A percentile compares a stretch with the other conserved stretches of the same genome.
Evolutionary conservation across 2,329 filamentous ascomycete genomes (phyloP).

Genomic region (Calonectria fujianensis): DNA sequence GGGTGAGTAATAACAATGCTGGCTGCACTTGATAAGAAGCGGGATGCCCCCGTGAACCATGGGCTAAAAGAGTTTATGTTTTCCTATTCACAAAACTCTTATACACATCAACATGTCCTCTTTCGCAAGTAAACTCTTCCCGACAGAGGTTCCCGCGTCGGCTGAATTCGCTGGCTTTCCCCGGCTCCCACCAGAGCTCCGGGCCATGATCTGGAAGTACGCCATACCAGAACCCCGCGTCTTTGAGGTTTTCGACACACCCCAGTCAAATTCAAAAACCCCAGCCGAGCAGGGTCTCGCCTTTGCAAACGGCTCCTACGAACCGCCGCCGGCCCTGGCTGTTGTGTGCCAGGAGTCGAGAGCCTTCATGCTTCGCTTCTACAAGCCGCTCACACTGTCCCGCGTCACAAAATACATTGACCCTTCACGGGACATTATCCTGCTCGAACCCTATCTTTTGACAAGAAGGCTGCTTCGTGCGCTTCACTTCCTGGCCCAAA

Average conservation of each 20-base stretch:
- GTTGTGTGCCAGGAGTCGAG: slow-evolving; percentile 43
- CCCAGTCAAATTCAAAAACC: slow-evolving; percentile 46
- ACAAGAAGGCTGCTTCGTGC: slow-evolving; percentile 45
- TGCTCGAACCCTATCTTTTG: slow-evolving; percentile 46
- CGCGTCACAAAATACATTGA: slow-evolving; percentile 46
- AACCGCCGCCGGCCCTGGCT: slow-evolving; percentile 42
- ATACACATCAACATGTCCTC: background rate
- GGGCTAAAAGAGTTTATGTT: slow-evolving; percentile 29
- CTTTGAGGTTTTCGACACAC: slow-evolving; percentile 49
- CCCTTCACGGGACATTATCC: slow-evolving; percentile 43
- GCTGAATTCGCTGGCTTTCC: slow-evolving; percentile 42
- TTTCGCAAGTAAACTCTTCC: slow-evolving; percentile 4
- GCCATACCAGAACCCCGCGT: slow-evolving; percentile 47
- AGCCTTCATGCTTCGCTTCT: slow-evolving; percentile 41
- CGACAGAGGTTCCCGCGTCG: slow-evolving; percentile 23
- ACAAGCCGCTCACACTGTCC: slow-evolving; percentile 42
- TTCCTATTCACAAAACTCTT: background rate
- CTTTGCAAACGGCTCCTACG: slow-evolving; percentile 47
- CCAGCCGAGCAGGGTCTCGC: slow-evolving; percentile 44
- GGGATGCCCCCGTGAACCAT: slow-evolving; percentile 25
- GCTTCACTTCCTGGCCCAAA: slow-evolving; percentile 44
- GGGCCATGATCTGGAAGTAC: slow-evolving; percentile 47
- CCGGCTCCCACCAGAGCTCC: slow-evolving; percentile 46
- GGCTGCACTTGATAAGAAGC: slow-evolving; percentile 35
- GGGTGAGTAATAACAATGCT: slow-evolving; percentile 44